phyloP scores from a whole-genome alignment of 345 rosid genomes.

The Combretum micranthum region DNA sequence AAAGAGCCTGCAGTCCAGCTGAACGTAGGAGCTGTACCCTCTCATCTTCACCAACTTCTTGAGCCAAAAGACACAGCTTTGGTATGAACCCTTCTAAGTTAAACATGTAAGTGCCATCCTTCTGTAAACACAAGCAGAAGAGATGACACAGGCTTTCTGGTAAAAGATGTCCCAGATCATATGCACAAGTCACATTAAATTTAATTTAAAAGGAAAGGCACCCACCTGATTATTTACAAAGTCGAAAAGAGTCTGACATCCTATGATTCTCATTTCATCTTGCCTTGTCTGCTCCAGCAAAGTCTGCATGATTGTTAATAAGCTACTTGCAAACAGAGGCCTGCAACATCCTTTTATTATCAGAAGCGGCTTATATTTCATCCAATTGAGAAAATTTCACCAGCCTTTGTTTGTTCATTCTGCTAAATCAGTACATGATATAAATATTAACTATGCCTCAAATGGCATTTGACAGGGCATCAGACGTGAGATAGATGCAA shows the following conservation, averaged over 20 bases:
- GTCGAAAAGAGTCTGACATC: conserved; percentile 81
- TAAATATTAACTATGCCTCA: no score
- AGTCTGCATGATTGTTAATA: conserved; percentile 62
- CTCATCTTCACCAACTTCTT: conserved; percentile 71
- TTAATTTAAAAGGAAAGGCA: not conserved
- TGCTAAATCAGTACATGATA: no score
- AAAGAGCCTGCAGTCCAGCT: conserved; percentile 82
- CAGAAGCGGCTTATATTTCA: not conserved
- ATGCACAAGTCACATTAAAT: conserved; percentile 1
- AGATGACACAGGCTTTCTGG: not conserved
- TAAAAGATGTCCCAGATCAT: not conserved
- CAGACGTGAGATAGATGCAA: no score
- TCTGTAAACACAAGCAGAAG: conserved; percentile 43
- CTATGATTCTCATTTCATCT: conserved; percentile 70
- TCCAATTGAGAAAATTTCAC: not conserved
- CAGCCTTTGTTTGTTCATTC: not conserved
- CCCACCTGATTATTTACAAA: conserved; percentile 91
- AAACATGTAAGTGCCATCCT: conserved; percentile 76
- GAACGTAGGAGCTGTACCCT: conserved; percentile 49
- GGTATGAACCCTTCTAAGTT: conserved; percentile 88
- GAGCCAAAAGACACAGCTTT: conserved; percentile 75
- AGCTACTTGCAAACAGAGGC: conserved; percentile 85
- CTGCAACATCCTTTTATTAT: conserved; percentile 29
- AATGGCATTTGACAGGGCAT: no score
- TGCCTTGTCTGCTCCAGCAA: conserved; percentile 76